Evolutionary conservation across 2,329 filamentous ascomycete species (phyloP), one percentile per base, ranked within the genome.

Genomic region (Incumbomyces delicatus): DNA sequence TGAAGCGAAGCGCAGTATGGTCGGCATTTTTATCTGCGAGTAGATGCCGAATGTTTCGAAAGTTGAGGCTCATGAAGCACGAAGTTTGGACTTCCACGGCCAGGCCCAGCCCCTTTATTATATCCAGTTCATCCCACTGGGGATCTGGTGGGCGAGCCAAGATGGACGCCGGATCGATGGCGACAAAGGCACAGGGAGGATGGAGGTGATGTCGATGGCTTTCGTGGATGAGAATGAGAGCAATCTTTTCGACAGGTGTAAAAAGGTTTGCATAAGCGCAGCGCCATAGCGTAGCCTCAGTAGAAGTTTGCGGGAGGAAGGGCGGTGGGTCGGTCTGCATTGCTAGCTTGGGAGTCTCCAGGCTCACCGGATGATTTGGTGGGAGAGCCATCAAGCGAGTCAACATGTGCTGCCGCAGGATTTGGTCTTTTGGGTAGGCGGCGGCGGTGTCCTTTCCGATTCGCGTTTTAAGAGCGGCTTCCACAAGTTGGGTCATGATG

Each of bases 191-290:
- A 27, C 42, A 45, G 10, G 33, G n/a, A 14, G 42, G 5, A 12
- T 31, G 4, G 20, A 45, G 30, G n/a, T 37, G 20, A 4, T 29
- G 8, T 16, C 5, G 17, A 33, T 45, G 33, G 16, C 13, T 27
- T 14, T 14, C 42, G 17, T 31, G 12, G 8, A 45, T 32, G 6
- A 38, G 8, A 12, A 5, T 30, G 13, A 45, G 34, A 12, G 42
- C 42, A 37, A 29, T 18, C 16, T 10, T 22, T 18, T 45, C 42
- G 14, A 45, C 34, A 22, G 18, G 18, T n/a, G 33, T 45, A n/a
- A 45, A 38, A 20, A 45, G n/a, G 16, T 38, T 29, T 5, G 6
- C 6, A 20, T 45, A 45, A 16, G 38, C 38, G 18, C 13, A 20
- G 11, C 33, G 17, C 8, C 33, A n/a, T 30, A 34, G 22, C 3